Conservation (phyloP, 352 stramenopile species). For the Globisporangium recalcitrans region DNA sequence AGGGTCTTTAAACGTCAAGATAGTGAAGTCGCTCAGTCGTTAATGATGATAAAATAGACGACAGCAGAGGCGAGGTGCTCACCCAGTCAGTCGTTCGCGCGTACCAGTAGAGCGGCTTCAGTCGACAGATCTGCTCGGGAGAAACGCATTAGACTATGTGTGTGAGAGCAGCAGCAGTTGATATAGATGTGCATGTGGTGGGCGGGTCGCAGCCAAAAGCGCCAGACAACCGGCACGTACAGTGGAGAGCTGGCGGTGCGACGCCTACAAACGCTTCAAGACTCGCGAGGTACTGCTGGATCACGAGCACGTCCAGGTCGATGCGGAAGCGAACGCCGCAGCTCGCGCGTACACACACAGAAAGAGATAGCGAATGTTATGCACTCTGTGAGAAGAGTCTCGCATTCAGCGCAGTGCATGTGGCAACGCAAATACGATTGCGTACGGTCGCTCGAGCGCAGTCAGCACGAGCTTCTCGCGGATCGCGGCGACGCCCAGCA, state of each 20-base stretch:
- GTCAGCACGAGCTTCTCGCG: slow-evolving; percentile 38
- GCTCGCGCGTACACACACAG: background rate
- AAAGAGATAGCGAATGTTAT: background rate
- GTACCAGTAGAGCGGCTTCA: slow-evolving; percentile 44
- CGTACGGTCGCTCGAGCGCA: slow-evolving; percentile 48
- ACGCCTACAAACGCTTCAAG: slow-evolving; percentile 39
- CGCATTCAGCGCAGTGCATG: no score
- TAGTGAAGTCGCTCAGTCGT: background rate
- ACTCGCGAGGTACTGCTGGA: slow-evolving; percentile 41
- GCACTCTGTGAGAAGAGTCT: background rate
- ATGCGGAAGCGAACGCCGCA: slow-evolving; percentile 43
- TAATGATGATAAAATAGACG: background rate
- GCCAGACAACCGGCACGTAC: slow-evolving; percentile 21
- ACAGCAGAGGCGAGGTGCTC: no score
- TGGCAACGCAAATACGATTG: background rate
- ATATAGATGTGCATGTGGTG: background rate
- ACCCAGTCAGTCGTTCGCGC: background rate
- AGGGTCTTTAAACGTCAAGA: slow-evolving; percentile 24
- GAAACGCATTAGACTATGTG: background rate
- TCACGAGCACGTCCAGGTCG: slow-evolving; percentile 50
- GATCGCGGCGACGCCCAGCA: slow-evolving; percentile 14
- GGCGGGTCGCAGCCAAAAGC: background rate
- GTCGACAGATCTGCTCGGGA: slow-evolving; percentile 43
- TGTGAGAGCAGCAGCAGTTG: background rate
- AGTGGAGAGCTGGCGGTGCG: slow-evolving; percentile 41